Base-by-base conservation (phyloP, 1,139 yeast genomes). In the Yamadazyma siamensis region DNA sequence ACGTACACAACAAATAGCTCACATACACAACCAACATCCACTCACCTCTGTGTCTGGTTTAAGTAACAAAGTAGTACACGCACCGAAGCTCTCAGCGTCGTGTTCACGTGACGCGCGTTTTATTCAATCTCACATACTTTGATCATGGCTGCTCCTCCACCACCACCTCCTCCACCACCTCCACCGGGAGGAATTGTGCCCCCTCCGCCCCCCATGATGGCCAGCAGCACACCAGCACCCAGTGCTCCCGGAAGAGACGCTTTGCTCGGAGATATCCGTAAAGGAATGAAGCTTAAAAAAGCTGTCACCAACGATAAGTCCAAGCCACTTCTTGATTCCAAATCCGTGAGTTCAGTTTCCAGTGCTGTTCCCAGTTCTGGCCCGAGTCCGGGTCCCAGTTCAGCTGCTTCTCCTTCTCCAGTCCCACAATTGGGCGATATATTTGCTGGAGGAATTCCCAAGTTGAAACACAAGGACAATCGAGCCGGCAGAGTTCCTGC, bases 391-490 rank as follows among this genome's bases (percentile, higher is more conserved):
- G 7, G 38, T 41, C 15, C 32, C 31, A n/a, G 50, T 19, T 15
- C 31, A 16, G 8, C 28, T 0, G 42, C 48, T 2, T 40, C 43
- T 11, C 48, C 51, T 10, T 46, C 58, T 34, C 61, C 65, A 25
- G 64, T 64, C 3, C 81, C 80, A n/a, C 79, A 68, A 48, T 57
- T 86, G 40, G 94, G 89, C 14, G 91, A 83, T 35, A 71, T 86
- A 11, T 79, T 86, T 54, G 94, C 95, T 6, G 88, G 86, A 8
- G 95, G 95, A 2, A 71, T 87, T 54, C 95, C 96, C 6, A 85
- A 83, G 47, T 63, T 87, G 43, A 77, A 75, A 44, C 79, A 71
- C 23, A 51, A 50, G 20, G 74, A 70, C 38, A 65, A 65, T 38
- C 50, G 73, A n/a, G 52, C 71, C 2, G 67, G 65, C 7, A 54